Conservation (phyloP, 2,329 filamentous ascomycete species). For the Purpureocillium lavendulum region DNA sequence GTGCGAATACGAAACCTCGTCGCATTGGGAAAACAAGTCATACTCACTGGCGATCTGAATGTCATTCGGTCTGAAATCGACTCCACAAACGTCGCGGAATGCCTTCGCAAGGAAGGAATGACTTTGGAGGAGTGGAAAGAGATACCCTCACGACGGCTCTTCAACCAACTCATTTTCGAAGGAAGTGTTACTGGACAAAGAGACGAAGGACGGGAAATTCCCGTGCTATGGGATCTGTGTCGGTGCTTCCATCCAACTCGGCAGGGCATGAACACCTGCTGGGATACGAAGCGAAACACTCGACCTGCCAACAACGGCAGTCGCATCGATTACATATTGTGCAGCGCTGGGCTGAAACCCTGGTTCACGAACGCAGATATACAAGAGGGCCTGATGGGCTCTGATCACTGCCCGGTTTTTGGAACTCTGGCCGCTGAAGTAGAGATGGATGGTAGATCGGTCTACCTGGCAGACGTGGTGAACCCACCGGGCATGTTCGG, state of each 20-base stretch:
- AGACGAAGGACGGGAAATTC: constrained; percentile 60
- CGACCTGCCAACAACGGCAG: constrained; percentile 90
- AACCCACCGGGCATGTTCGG: constrained; percentile 68
- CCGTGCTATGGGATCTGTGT: constrained; percentile 77
- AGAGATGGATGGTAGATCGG: constrained; percentile 33
- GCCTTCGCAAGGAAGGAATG: constrained; percentile 60
- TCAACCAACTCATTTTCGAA: constrained; percentile 77
- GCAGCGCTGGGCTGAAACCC: constrained; percentile 65
- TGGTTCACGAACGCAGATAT: constrained; percentile 82
- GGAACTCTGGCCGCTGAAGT: constrained; percentile 62
- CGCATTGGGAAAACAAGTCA: constrained; percentile 71
- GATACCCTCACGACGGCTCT: constrained; percentile 62
- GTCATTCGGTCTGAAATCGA: constrained; percentile 64
- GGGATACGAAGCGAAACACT: constrained; percentile 93
- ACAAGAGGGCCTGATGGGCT: constrained; percentile 88
- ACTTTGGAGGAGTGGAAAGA: constrained; percentile 66
- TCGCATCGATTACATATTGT: constrained; percentile 89
- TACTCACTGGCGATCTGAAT: constrained; percentile 85
- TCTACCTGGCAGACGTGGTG: constrained; percentile 62
- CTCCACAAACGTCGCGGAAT: constrained; percentile 64
- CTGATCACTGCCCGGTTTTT: constrained; percentile 93
- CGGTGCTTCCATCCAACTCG: constrained; percentile 73
- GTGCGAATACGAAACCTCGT: constrained; percentile 77
- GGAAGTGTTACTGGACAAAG: constrained; percentile 59
- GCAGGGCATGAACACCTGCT: constrained; percentile 91